Conservation (phyloP, 2,329 filamentous ascomycete species). For the Nemania sp. region DNA sequence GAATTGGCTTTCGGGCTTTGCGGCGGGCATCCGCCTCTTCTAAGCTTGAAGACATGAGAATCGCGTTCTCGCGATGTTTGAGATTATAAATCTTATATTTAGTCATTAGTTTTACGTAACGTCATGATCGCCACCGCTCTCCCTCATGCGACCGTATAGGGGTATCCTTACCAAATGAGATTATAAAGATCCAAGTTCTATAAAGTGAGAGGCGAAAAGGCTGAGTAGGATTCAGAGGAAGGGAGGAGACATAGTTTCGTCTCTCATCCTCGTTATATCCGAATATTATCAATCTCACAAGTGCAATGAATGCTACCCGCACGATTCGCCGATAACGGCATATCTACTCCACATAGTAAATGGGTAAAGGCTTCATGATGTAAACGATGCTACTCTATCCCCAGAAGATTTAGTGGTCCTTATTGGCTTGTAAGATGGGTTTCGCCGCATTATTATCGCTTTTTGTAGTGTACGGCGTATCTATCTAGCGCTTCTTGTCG, state of each 20-base stretch:
- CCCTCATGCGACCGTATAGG: neutral
- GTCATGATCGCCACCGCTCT: neutral
- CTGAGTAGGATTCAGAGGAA: no score
- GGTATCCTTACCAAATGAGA: neutral
- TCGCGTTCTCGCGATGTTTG: neutral
- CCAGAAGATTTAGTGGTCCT: neutral
- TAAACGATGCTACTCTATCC: constrained; percentile 1
- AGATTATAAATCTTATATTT: neutral
- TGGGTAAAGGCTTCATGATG: neutral
- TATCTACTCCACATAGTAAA: constrained; percentile 1
- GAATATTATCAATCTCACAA: no score
- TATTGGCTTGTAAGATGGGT: neutral
- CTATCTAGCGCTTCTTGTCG: neutral
- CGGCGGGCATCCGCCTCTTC: constrained; percentile 53
- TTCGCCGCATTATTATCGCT: neutral
- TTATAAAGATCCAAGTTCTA: neutral
- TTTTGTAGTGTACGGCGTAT: neutral
- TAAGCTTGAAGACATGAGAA: constrained; percentile 40
- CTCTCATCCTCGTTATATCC: no score
- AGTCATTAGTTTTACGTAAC: neutral
- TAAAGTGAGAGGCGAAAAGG: no score
- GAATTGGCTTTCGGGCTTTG: constrained; percentile 58
- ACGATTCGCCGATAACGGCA: constrained; percentile 5
- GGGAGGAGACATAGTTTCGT: no score
- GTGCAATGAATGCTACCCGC: neutral